phyloP scores from a whole-genome alignment of 805 yeast genomes.

The Starmerella apis region DNA sequence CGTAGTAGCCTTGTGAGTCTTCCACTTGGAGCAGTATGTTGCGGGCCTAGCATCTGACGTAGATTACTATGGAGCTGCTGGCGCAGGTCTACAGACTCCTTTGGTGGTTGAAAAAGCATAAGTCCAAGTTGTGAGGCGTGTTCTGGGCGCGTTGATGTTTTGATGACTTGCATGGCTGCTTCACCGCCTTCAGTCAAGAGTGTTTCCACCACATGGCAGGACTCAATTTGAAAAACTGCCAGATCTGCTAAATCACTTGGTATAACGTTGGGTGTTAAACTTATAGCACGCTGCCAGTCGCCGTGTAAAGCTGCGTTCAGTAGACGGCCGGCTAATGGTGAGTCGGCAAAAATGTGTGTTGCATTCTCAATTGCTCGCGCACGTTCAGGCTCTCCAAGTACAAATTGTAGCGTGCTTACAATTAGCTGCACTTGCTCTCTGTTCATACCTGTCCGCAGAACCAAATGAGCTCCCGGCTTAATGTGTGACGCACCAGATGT shows the following conservation, averaged over 20 bases:
- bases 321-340: not conserved
- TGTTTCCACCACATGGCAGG: not conserved
- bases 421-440: slow-evolving; percentile 3
- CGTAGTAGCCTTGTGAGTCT: not conserved
- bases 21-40: not conserved
- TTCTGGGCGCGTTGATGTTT: not conserved
- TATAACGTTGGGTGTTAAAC: not conserved
- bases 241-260: not conserved
- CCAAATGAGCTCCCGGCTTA: too few species aligned
- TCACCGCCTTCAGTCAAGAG: not conserved
- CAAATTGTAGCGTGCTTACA: slow-evolving; percentile 3
- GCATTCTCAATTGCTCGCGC: slow-evolving; percentile 1
- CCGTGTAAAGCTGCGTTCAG: not conserved
- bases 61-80: not conserved
- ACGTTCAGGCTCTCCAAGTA: not conserved
- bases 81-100: not conserved
- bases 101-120: not conserved
- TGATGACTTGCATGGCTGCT: not conserved
- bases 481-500: too few species aligned
- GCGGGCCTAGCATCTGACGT: not conserved
- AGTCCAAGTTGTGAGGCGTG: slow-evolving; percentile 1
- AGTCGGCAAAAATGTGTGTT: not conserved
- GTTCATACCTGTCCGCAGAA: slow-evolving; percentile 1
- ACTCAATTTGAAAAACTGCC: slow-evolving; percentile 4
- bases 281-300: not conserved